These are phyloP conservation scores for Neurospora sp. DNA, from an alignment of 2,329 filamentous ascomycete species.

Conservation along the genomic window DNA sequence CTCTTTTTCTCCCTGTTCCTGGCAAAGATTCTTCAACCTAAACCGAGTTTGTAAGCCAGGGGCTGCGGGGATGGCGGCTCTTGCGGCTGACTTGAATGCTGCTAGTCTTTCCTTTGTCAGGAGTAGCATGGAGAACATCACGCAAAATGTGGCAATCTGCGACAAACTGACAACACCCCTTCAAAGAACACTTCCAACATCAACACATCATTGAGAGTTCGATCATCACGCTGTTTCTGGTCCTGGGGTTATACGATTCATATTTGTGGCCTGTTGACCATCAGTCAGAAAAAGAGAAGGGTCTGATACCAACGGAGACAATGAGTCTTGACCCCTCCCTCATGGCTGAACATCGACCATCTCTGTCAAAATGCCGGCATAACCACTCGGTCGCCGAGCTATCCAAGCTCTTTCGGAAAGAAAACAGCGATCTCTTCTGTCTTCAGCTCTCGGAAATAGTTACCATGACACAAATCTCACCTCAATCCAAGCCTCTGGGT, in stretches of 20 bases:
- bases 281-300: neutral
- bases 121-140: neutral
- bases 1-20: neutral
- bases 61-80: neutral
- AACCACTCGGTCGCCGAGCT: neutral
- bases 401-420: neutral
- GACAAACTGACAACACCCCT: neutral
- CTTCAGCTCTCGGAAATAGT: neutral
- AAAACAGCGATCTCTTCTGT: neutral
- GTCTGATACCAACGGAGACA: neutral
- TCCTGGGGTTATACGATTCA: neutral
- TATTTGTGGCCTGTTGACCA: neutral
- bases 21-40: neutral
- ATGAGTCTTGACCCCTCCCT: neutral
- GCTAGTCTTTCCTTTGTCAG: neutral
- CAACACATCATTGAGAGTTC: neutral
- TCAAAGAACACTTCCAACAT: neutral
- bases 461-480: neutral
- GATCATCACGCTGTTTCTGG: neutral
- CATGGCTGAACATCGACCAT: neutral
- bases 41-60: neutral
- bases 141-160: neutral
- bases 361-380: neutral
- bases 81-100: neutral
- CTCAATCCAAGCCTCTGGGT: neutral